Percentiles rank a stretch among this genome's conserved stretches.
Evolutionary conservation across 164 flowering plant genomes (phyloP).

Genomic region (Aristolochia fimbriata): DNA sequence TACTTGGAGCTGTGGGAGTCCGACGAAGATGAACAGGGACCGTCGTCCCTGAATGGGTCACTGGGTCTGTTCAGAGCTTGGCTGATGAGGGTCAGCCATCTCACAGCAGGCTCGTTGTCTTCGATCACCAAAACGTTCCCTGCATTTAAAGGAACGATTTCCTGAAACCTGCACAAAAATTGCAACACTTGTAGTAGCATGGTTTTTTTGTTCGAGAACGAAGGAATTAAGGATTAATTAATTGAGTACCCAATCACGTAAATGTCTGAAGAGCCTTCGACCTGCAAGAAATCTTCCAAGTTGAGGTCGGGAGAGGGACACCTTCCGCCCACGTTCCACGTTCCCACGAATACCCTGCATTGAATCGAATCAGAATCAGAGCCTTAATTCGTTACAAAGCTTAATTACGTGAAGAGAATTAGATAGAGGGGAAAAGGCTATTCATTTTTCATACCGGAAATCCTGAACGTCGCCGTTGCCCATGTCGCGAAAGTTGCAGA

Average conservation of each 20-base stretch:
- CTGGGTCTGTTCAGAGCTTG: constrained; percentile 65
- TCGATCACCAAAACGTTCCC: constrained; percentile 82
- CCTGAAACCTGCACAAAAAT: constrained; percentile 77
- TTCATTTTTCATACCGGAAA: constrained; percentile 37
- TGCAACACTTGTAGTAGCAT: too few species aligned
- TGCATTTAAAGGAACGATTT: constrained; percentile 89
- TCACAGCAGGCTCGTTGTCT: constrained; percentile 88
- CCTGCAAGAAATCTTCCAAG: constrained; percentile 80
- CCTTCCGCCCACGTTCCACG: constrained; percentile 98
- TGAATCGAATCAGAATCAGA: too few species aligned
- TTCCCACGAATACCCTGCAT: constrained; percentile 73
- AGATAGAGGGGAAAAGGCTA: too few species aligned
- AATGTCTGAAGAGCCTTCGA: constrained; percentile 69
- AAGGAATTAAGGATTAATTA: too few species aligned
- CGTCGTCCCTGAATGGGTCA: constrained; percentile 5
- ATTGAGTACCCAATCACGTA: constrained; percentile 85
- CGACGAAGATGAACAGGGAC: constrained; percentile 16
- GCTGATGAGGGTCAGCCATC: constrained; percentile 71
- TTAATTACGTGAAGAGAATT: too few species aligned
- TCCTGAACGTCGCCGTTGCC: constrained; percentile 34
- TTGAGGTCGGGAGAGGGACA: constrained; percentile 53
- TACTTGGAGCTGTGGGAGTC: constrained; percentile 12
- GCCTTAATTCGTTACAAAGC: too few species aligned
- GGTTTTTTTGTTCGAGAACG: too few species aligned
- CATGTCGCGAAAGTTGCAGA: constrained; percentile 39